Percentiles rank a stretch among this genome's conserved stretches.
These are phyloP conservation scores for Vigna unguiculata DNA, from an alignment of 306 rosid genomes.

Conservation along the genomic window DNA sequence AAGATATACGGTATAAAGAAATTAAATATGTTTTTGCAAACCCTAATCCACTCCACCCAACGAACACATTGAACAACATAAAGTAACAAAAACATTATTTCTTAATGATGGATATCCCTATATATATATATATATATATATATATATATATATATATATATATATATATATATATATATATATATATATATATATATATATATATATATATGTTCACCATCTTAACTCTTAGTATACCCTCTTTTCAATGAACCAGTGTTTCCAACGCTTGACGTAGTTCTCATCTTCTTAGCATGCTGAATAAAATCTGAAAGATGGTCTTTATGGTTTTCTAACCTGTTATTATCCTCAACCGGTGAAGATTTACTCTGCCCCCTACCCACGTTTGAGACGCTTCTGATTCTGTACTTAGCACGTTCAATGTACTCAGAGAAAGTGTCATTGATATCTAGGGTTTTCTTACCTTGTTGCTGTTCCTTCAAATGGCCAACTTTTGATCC, in stretches of 20 bases:
- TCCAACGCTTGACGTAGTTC: slow-evolving; percentile 50
- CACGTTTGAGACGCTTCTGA: slow-evolving; percentile 44
- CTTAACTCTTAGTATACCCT: slow-evolving; percentile 37
- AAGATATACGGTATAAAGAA: background rate
- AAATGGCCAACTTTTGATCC: slow-evolving; percentile 12
- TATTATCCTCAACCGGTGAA: slow-evolving; percentile 6
- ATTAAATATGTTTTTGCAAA: background rate
- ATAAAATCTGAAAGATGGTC: slow-evolving; percentile 62
- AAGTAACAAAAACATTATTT: slow-evolving; percentile 12
- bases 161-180: too few species aligned
- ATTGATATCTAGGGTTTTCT: slow-evolving; percentile 43
- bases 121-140: too few species aligned
- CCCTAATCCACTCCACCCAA: slow-evolving; percentile 20
- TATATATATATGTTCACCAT: too few species aligned
- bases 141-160: too few species aligned
- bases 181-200: too few species aligned
- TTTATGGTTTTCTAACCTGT: slow-evolving; percentile 35
- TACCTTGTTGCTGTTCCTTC: slow-evolving; percentile 42
- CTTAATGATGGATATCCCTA: too few species aligned
- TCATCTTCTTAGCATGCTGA: slow-evolving; percentile 47
- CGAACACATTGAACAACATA: background rate
- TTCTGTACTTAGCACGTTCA: slow-evolving; percentile 21
- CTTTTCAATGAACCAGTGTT: slow-evolving; percentile 48
- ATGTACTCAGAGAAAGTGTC: slow-evolving; percentile 48
- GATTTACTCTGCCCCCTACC: slow-evolving; percentile 33